Percentiles rank a stretch among this genome's conserved stretches.
Evolutionary conservation across 495 filamentous ascomycete genomes (phyloP).

Genomic region (Melanomma pulvis-pyrius): DNA sequence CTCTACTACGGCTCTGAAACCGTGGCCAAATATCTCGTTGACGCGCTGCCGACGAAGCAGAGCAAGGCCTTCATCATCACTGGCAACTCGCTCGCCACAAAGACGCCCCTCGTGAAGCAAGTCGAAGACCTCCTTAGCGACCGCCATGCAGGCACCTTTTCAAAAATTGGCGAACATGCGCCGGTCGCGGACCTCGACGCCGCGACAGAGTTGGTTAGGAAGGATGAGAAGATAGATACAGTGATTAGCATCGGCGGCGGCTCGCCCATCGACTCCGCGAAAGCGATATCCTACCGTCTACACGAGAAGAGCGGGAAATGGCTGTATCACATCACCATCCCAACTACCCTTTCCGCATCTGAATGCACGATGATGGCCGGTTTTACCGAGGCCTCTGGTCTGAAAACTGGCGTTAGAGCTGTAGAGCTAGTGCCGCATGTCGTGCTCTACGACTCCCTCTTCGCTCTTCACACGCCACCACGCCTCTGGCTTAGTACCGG

Average conservation of each 20-base stretch:
- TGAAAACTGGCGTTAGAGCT: constrained; percentile 47
- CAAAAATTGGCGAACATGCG: constrained; percentile 52
- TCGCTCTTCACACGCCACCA: constrained; percentile 49
- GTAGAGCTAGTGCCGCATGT: constrained; percentile 46
- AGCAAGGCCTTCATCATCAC: constrained; percentile 59
- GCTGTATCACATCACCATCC: constrained; percentile 53
- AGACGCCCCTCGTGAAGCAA: constrained; percentile 51
- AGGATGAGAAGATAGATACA: constrained; percentile 51
- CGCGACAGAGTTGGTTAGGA: constrained; percentile 47
- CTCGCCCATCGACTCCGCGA: constrained; percentile 53
- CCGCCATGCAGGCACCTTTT: constrained; percentile 53
- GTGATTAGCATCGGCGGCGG: constrained; percentile 55
- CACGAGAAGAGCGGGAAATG: constrained; percentile 49
- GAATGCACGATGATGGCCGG: constrained; percentile 53
- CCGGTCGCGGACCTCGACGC: constrained; percentile 52
- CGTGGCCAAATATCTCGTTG: constrained; percentile 49
- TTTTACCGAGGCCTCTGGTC: constrained; percentile 48
- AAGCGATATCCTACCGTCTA: constrained; percentile 50
- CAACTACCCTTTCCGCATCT: constrained; percentile 54
- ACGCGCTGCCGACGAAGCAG: constrained; percentile 41
- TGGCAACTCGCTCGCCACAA: constrained; percentile 51
- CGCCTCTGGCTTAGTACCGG: constrained; percentile 50
- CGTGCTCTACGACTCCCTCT: constrained; percentile 53
- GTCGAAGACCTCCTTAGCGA: constrained; percentile 49
- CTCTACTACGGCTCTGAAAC: constrained; percentile 52